Conservation (phyloP, 2,329 filamentous ascomycete genomes). For the Scedosporium aurantiacum region DNA sequence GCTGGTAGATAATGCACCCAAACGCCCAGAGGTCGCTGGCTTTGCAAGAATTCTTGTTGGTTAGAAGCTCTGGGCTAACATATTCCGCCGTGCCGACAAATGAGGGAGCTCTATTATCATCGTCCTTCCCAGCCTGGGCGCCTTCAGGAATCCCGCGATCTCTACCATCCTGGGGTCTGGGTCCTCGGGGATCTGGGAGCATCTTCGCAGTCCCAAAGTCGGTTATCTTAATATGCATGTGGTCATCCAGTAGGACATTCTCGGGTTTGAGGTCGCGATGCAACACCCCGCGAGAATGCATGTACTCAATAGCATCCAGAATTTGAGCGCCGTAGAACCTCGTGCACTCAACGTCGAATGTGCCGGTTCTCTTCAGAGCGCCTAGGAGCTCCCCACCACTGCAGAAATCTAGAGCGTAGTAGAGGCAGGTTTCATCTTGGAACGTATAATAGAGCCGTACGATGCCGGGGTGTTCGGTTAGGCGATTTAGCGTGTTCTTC, state of each 20-base stretch:
- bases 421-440: conserved; percentile 89
- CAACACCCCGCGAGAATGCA: conserved; percentile 93
- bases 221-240: conserved; percentile 97
- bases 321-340: conserved; percentile 94
- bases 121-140: conserved; percentile 43
- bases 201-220: conserved; percentile 99
- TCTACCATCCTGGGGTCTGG: conserved; percentile 30
- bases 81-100: conserved; percentile 98
- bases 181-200: conserved; percentile 35
- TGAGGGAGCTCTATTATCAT: conserved; percentile 62
- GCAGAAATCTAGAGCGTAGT: conserved; percentile 92
- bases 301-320: conserved; percentile 87
- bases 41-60: conserved; percentile 94
- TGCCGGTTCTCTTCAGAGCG: conserved; percentile 85
- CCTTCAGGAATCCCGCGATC: conserved; percentile 25
- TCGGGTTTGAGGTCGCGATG: conserved; percentile 95
- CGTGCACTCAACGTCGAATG: conserved; percentile 90
- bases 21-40: conserved; percentile 97
- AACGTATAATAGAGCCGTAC: conserved; percentile 98
- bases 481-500: conserved; percentile 90
- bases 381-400: conserved; percentile 85
- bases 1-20: conserved; percentile 94
- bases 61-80: conserved; percentile 92
- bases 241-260: conserved; percentile 86
- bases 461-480: conserved; percentile 93